Evolutionary conservation across 116 monocot genomes (phyloP).

Genomic region (Papilionanthe hybrid): DNA sequence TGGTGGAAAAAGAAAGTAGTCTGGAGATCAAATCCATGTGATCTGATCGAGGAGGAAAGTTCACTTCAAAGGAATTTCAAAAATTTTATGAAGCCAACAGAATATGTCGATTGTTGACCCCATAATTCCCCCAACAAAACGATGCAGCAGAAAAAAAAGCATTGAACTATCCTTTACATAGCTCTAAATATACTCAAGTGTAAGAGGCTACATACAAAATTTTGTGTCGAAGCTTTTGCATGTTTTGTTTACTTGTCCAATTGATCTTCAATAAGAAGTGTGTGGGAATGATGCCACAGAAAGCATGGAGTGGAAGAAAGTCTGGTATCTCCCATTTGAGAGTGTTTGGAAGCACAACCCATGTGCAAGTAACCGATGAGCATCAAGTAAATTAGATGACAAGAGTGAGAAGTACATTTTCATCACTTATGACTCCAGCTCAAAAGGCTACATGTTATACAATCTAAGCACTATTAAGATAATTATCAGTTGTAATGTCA

Average conservation of each 20-base stretch:
- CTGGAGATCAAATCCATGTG: background rate
- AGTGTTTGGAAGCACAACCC: too few species aligned
- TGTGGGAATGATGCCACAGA: background rate
- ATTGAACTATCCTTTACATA: background rate
- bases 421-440: too few species aligned
- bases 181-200: background rate
- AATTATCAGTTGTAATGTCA: too few species aligned
- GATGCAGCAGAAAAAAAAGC: background rate
- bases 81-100: background rate
- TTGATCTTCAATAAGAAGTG: background rate
- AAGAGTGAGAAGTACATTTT: too few species aligned
- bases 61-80: background rate
- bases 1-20: background rate
- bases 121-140: background rate
- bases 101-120: background rate
- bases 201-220: background rate
- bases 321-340: too few species aligned
- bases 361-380: too few species aligned
- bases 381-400: too few species aligned
- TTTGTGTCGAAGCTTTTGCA: background rate
- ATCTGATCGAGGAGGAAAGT: background rate
- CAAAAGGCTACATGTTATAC: too few species aligned
- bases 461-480: too few species aligned
- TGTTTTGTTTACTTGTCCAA: background rate
- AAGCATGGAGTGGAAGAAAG: background rate